These are phyloP conservation scores for Eucalyptus melliodora DNA, from an alignment of 345 rosid genomes.

Conservation along the genomic window DNA sequence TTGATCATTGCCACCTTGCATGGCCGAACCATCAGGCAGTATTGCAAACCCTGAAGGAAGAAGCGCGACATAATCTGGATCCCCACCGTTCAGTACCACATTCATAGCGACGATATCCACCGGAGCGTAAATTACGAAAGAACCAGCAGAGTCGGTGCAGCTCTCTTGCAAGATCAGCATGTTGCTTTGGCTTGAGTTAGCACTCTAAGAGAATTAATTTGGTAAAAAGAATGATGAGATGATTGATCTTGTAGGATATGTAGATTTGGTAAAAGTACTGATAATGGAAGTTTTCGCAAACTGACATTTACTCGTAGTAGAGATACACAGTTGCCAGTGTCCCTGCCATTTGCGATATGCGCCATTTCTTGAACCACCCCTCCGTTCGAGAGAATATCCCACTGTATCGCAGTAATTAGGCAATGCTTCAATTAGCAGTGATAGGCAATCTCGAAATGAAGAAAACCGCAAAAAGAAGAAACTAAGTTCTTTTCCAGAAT, in stretches of 20 bases:
- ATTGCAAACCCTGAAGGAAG: conserved; percentile 82
- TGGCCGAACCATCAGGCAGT: conserved; percentile 41
- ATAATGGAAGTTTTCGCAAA: neutral
- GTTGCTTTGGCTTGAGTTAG: conserved; percentile 44
- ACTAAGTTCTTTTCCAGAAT: neutral
- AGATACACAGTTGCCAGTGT: conserved; percentile 71
- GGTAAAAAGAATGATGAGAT: neutral
- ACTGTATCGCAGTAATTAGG: conserved; percentile 21
- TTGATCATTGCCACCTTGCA: neutral
- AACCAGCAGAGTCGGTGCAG: conserved; percentile 28
- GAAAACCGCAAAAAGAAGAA: neutral
- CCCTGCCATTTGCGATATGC: conserved; percentile 78
- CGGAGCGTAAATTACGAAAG: conserved; percentile 33
- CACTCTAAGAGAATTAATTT: conserved; percentile 7
- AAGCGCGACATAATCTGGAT: conserved; percentile 69
- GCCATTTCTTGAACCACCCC: conserved; percentile 65
- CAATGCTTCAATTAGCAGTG: neutral
- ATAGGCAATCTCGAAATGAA: neutral
- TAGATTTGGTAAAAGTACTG: neutral
- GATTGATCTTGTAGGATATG: neutral
- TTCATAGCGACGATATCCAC: conserved; percentile 39
- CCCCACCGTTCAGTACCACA: conserved; percentile 42
- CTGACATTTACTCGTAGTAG: conserved; percentile 64
- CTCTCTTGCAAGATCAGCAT: conserved; percentile 49
- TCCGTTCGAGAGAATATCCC: conserved; percentile 81